Evolutionary conservation across 2,329 filamentous ascomycete genomes (phyloP).

Genomic region (Aureobasidium subglaciale): DNA sequence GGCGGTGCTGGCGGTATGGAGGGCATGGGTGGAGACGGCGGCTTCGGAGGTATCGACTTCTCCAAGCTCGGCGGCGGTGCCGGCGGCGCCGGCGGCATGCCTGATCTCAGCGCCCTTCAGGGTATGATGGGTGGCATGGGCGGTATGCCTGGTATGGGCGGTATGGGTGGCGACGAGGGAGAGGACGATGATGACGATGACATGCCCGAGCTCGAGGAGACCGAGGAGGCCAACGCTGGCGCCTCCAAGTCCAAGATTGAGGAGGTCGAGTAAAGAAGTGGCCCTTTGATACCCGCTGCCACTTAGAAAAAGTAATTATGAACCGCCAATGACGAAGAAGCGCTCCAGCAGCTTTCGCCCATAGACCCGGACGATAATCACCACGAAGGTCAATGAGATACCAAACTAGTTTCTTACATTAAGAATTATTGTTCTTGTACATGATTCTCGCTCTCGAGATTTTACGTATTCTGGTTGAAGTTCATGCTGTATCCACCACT

Average conservation of each 20-base stretch:
- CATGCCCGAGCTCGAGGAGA: conserved; percentile 72
- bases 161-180: conserved; percentile 16
- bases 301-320: conserved; percentile 7
- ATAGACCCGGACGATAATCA: conserved; percentile 6
- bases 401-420: background rate
- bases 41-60: conserved; percentile 87
- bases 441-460: background rate
- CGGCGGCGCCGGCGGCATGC: conserved; percentile 24
- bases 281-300: background rate
- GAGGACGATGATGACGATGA: conserved; percentile 58
- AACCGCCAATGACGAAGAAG: conserved; percentile 8
- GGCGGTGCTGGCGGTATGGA: conserved; percentile 51
- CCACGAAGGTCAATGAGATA: conserved; percentile 14
- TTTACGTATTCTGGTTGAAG: conserved; percentile 50
- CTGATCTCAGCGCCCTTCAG: conserved; percentile 26
- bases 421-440: background rate
- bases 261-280: conserved; percentile 33
- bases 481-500: conserved; percentile 93
- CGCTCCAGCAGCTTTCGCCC: background rate
- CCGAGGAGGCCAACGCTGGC: conserved; percentile 38
- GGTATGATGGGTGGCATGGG: conserved; percentile 18
- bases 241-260: conserved; percentile 33
- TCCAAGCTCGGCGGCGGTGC: conserved; percentile 65
- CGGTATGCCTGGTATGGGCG: conserved; percentile 8
- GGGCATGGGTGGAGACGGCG: conserved; percentile 54